A percentile compares a stretch with the other conserved stretches of the same genome.
These are phyloP conservation scores for Closterium sp. DNA, from an alignment of 139 green algal species.

Conservation along the genomic window DNA sequence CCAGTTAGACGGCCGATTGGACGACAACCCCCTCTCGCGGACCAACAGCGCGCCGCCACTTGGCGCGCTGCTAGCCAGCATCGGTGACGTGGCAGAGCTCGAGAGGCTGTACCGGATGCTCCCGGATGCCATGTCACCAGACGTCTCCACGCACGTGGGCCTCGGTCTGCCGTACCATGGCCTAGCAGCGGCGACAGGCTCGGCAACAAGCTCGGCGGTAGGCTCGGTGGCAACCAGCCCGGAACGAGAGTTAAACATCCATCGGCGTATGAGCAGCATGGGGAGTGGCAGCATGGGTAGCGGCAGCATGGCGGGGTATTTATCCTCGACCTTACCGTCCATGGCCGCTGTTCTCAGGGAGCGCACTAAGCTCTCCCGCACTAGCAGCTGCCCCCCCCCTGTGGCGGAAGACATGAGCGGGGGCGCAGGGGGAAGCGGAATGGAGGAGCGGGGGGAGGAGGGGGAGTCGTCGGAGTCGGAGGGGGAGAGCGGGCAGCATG, in stretches of 20 bases:
- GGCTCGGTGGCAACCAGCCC: background rate
- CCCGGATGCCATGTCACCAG: constrained; percentile 10
- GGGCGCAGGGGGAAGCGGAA: background rate
- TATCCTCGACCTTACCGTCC: background rate
- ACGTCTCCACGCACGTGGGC: background rate
- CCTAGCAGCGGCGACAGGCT: background rate
- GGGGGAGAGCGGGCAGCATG: constrained; percentile 1
- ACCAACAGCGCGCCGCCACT: constrained; percentile 27
- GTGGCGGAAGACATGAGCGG: background rate
- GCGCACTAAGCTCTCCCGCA: constrained; percentile 31
- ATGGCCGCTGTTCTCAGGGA: background rate
- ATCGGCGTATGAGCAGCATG: background rate
- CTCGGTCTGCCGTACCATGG: background rate
- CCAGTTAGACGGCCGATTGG: background rate
- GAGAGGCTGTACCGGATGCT: constrained; percentile 7
- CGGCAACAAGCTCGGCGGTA: background rate
- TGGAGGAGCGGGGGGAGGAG: background rate
- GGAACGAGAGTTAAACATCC: background rate
- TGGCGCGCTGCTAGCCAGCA: background rate
- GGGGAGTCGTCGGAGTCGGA: background rate
- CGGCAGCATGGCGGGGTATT: background rate
- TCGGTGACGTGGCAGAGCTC: constrained; percentile 21
- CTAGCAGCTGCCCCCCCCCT: constrained; percentile 24
- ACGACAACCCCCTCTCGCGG: background rate
- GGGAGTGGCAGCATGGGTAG: background rate